Evolutionary conservation across 495 filamentous ascomycete species (phyloP), one percentile per base, ranked within the genome.

Genomic region (Lindgomyces ingoldianus): DNA sequence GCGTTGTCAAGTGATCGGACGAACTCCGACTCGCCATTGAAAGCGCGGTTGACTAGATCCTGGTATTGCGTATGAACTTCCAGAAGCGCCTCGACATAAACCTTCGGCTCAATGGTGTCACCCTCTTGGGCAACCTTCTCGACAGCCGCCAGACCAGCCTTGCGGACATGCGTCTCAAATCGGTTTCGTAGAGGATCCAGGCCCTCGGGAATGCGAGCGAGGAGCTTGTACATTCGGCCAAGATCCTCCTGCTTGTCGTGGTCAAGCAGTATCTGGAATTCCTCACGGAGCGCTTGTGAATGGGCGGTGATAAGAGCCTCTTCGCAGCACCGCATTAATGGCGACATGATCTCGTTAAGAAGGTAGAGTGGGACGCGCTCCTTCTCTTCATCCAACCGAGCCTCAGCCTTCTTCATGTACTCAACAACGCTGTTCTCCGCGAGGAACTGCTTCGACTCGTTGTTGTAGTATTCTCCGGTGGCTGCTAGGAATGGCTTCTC

Each of bases 351-450:
- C 73, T 99, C 94, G 10, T 83, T 83, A 62, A 96, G 91, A 25
- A 98, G 81, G 72, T 97, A 99, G 64, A 99, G 83, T 49, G 88
- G 86, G 8, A 98, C 95, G 36, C 93, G 91, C 62, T 91, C 89
- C 76, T 96, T 96, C 76, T 99, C 94, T 75, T 99, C 94, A 1
- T 88, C 82, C 47, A 99, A 77, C n/a, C 94, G 86, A 19, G 86
- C 77, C 76, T 98, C 95, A 16, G 94, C 95, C 73, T 99, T 99
- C 81, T 98, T 98, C 95, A 98, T 98, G 77, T 98, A 99, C 72
- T 99, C 94, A 27, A 99, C 93, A 6, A 98, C 92, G 67, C 90
- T 96, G 72, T 99, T 99, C 73, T 98, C 93, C 8, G 91, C 88
- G 10, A 98, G 87, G 72, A 98, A 99, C 69, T 90, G 88, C 62